A percentile compares a stretch with the other conserved stretches of the same genome.
phyloP scores from a whole-genome alignment of 768 basidiomycete genomes.

The Suillus luteus region DNA sequence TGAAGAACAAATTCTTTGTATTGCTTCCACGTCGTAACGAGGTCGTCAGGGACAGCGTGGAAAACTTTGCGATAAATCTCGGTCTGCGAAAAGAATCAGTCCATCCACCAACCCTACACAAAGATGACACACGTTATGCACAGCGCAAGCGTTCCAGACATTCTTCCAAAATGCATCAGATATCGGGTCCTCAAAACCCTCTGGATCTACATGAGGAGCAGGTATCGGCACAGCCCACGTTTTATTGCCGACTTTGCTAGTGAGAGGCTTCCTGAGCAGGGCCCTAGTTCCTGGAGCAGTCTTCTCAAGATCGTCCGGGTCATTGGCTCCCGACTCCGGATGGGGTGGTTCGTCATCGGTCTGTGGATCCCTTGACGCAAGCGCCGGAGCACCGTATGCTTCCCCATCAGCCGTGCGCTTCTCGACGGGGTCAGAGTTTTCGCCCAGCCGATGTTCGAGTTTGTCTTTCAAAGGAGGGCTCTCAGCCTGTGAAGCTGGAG shows the following conservation, averaged over 20 bases:
- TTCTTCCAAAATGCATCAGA: conserved; percentile 87
- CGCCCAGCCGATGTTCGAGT: conserved; percentile 22
- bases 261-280: conserved; percentile 55
- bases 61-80: conserved; percentile 96
- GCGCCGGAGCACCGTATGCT: conserved; percentile 56
- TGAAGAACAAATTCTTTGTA: conserved; percentile 83
- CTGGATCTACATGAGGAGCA: conserved; percentile 71
- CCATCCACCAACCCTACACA: background rate
- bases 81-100: conserved; percentile 55
- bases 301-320: conserved; percentile 51
- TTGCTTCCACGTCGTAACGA: conserved; percentile 93
- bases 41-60: conserved; percentile 90
- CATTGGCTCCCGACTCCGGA: conserved; percentile 44
- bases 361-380: conserved; percentile 44
- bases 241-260: conserved; percentile 51
- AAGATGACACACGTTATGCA: conserved; percentile 72
- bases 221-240: conserved; percentile 65
- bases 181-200: conserved; percentile 88
- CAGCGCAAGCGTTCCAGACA: conserved; percentile 85
- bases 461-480: conserved; percentile 33
- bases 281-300: conserved; percentile 50
- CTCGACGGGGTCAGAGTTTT: conserved; percentile 24
- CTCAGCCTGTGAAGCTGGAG: conserved; percentile 35
- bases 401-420: conserved; percentile 44
- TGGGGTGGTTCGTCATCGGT: conserved; percentile 50